Evolutionary conservation across 2,329 filamentous ascomycete species (phyloP), one percentile per base, ranked within the genome.

Genomic region (Rhynchosporium secalis): DNA sequence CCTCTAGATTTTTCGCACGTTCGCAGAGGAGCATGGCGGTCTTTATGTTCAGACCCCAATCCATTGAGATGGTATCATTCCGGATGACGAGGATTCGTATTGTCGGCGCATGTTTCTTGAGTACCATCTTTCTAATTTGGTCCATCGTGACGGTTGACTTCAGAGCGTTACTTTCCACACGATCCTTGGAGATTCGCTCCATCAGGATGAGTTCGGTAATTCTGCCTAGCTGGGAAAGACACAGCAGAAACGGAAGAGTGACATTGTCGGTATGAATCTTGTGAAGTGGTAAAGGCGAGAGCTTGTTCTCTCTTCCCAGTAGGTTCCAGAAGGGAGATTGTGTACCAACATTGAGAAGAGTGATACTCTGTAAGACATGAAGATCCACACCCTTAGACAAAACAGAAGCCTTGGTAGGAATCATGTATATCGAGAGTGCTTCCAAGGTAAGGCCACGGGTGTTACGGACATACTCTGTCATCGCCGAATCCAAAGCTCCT

Each of bases 251-350:
- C 0, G 76, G 72, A 1, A 73, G 67, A 0, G 83, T 83, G 26
- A 87, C 85, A 65, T 88, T 82, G 69, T 89, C 86, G 0, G 85
- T 88, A 67, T 83, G 84, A 60, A 89, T 82, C 65, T 81, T 83
- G 55, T 79, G 77, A 47, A 89, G 72, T 0, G 80, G 77, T 46
- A 88, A 74, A 0, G 82, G 79, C 8, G 76, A 73, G 0, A 76
- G 68, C 56, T 78, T 78, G 70, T 87, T 85, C 67, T 86, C 79
- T 66, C 80, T 83, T 20, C 78, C 74, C 47, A 89, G 73, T 60
- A 83, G 73, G 1, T 77, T 76, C 86, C 86, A 89, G 65, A 89
- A 81, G 0, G 80, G 76, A 33, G 78, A 78, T 71, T 89, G 86
- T 4, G 81, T 77, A 1, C 86, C 86, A 20, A 88, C 85, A 65